A percentile compares a stretch with the other conserved stretches of the same genome.
Evolutionary conservation across 768 basidiomycete genomes (phyloP).

Genomic region (Chalciporus sphaerocephalus): DNA sequence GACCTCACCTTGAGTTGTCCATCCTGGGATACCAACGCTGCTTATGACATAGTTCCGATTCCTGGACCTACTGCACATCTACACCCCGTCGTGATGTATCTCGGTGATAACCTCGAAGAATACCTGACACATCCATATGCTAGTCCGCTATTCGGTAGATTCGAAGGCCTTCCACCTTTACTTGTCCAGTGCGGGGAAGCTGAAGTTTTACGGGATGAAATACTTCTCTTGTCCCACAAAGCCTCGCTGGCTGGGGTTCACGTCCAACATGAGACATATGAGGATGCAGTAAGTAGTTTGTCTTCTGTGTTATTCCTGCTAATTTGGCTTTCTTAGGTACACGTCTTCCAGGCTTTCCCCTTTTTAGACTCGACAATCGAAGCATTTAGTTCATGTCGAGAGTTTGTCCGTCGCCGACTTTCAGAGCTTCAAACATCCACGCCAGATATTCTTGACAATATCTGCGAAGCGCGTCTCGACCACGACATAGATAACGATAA

Average conservation of each 20-base stretch:
- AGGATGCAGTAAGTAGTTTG: constrained; percentile 69
- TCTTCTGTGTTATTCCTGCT: background rate
- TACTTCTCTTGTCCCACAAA: constrained; percentile 88
- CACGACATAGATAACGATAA: constrained; percentile 67
- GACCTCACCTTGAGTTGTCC: constrained; percentile 96
- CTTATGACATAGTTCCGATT: constrained; percentile 77
- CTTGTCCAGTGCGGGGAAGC: constrained; percentile 91
- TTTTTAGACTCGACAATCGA: constrained; percentile 64
- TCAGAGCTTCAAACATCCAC: constrained; percentile 48
- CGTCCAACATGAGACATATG: constrained; percentile 83
- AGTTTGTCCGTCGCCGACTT: constrained; percentile 62
- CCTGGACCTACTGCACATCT: constrained; percentile 76
- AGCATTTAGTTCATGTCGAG: constrained; percentile 65
- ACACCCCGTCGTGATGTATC: constrained; percentile 91
- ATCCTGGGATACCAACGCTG: constrained; percentile 93
- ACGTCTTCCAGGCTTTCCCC: constrained; percentile 88
- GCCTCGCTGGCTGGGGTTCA: constrained; percentile 82
- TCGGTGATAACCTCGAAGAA: constrained; percentile 73
- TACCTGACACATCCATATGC: constrained; percentile 96
- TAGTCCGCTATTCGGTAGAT: constrained; percentile 90
- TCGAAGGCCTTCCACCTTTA: constrained; percentile 80
- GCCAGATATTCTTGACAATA: constrained; percentile 48
- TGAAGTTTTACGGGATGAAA: constrained; percentile 93
- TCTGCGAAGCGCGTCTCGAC: constrained; percentile 58
- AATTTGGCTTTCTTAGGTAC: constrained; percentile 47